Evolutionary conservation across 768 basidiomycete genomes (phyloP), one percentile per base, ranked within the genome.

Genomic region (Pseudohyphozyma bogoriensis): DNA sequence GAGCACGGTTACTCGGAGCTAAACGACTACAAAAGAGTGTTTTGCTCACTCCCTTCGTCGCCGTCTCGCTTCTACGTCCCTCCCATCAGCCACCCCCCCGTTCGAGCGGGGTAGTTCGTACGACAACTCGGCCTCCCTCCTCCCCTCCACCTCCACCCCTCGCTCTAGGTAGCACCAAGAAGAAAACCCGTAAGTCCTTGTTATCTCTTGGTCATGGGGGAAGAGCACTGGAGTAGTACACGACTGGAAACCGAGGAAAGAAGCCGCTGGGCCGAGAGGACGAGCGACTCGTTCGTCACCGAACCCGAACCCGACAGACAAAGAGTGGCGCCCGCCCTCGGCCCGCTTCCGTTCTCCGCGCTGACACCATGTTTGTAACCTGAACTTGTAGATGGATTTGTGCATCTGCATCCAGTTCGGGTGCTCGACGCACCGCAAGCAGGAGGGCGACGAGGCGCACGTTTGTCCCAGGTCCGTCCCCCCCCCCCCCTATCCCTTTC

Each of bases 401-500:
- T 50, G 47, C 28, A 50, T 50, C 47, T 50, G 47, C 47, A 28
- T 50, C 18, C 47, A 50, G n/a, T 31, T 50, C 16, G 47, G 47
- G 5, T 50, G 47, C 47, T 18, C 5, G 16, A 50, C 31, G 16
- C 6, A 13, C 2, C 18, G 15, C 15, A 20, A 24, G 6, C 47
- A 29, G 2, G 47, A 50, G 7, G 24, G 47, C 4, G 15, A 31
- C 31, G 29, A 50, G 31, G 24, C 47, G 29, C 47, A 31, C 31
- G 15, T 31, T 20, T 50, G 47, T 33, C 47, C 47, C n/a, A n/a
- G n/a, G n/a, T n/a, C n/a, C n/a, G n/a, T n/a, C n/a, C n/a, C n/a
- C n/a, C n/a, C n/a, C n/a, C n/a, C n/a, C n/a, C n/a, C n/a, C n/a
- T n/a, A n/a, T n/a, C n/a, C n/a, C n/a, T n/a, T n/a, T n/a, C n/a